Base-by-base conservation (phyloP, 106 monocot species). In the Dactylorhiza incarnata region DNA sequence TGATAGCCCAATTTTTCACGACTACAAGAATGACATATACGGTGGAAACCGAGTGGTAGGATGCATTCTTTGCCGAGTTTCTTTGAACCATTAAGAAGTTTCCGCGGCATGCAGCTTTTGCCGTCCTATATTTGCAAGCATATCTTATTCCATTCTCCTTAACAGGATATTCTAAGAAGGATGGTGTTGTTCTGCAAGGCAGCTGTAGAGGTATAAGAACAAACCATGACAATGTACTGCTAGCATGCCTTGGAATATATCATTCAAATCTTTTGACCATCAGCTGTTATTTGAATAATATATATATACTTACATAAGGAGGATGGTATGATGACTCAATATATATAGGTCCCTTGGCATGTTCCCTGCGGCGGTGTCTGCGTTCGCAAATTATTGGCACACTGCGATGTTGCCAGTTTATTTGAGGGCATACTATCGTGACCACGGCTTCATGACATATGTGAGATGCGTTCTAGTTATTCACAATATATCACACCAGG, bases 401-500 rank as follows among this genome's bases (percentile, higher is more conserved):
- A 90, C 93, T 52, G 93, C 95, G 16, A 81, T 96, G 1, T 82
- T 96, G 45, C 90, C 95, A 11, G 93, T 96, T 76, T 96, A 96
- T 84, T 78, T 96, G 44, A 96, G 91, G 80, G 89, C 96, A 58
- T 89, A 89, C 75, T 96, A 93, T 79, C 90, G 87, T 25, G 96
- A 96, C 77, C 77, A 93, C 66, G 93, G 93, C 8, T 78, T 93
- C 69, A 93, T 96, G 96, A 84, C 46, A 25, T 96, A 85, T 74
- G 58, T 84, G 49, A 85, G 93, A 15, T 87, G 70, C 73, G 84
- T 93, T 77, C 82, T 93, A 29, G 92, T 93, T 16, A 89, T 95
- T 74, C 95, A 96, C 81, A 96, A 96, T 71, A 93, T 96, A 17
- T 93, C 96, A 46, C 89, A 96, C 55, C 96, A 96, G 88, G 93